Percentiles rank a stretch among this genome's conserved stretches.
These are phyloP conservation scores for Magnusiomyces tetraspermus DNA, from an alignment of 1,139 yeast genomes.

Conservation along the genomic window DNA sequence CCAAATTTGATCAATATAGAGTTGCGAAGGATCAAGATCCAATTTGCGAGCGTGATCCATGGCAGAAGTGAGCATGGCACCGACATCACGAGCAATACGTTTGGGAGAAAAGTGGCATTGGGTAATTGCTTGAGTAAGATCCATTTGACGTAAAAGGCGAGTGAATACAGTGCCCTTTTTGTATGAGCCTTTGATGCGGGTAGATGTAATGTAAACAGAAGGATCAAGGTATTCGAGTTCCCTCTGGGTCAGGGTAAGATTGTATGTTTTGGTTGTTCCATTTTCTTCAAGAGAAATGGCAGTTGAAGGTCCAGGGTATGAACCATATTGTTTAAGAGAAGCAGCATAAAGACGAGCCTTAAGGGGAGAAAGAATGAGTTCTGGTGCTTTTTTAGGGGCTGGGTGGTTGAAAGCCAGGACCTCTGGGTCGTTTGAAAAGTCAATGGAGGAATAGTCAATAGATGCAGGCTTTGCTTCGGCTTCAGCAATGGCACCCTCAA, in stretches of 20 bases:
- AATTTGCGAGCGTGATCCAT: conserved; percentile 56
- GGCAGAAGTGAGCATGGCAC: conserved; percentile 64
- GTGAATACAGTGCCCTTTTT: conserved; percentile 81
- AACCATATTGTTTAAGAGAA: conserved; percentile 39
- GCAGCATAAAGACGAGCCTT: conserved; percentile 55
- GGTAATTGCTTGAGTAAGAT: conserved; percentile 71
- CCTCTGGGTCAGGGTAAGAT: conserved; percentile 46
- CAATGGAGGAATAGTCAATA: conserved; percentile 13
- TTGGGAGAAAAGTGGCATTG: conserved; percentile 86
- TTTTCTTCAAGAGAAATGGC: conserved; percentile 42
- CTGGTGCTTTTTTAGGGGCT: conserved; percentile 35
- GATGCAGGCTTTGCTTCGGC: neutral
- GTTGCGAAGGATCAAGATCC: conserved; percentile 49
- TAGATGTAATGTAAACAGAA: conserved; percentile 65
- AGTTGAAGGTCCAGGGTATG: conserved; percentile 60
- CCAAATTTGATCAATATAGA: conserved; percentile 81
- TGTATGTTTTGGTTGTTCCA: conserved; percentile 39
- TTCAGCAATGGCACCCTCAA: neutral
- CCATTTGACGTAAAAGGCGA: conserved; percentile 62
- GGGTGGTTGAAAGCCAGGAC: conserved; percentile 13
- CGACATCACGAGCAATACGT: conserved; percentile 71
- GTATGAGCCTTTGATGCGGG: conserved; percentile 72
- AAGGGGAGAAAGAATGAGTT: conserved; percentile 55
- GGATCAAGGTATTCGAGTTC: conserved; percentile 79
- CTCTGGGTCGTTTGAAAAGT: conserved; percentile 13